Percentiles rank a stretch among this genome's conserved stretches.
Conservation (phyloP, 2,329 filamentous ascomycete species). For the Fusarium poae region DNA sequence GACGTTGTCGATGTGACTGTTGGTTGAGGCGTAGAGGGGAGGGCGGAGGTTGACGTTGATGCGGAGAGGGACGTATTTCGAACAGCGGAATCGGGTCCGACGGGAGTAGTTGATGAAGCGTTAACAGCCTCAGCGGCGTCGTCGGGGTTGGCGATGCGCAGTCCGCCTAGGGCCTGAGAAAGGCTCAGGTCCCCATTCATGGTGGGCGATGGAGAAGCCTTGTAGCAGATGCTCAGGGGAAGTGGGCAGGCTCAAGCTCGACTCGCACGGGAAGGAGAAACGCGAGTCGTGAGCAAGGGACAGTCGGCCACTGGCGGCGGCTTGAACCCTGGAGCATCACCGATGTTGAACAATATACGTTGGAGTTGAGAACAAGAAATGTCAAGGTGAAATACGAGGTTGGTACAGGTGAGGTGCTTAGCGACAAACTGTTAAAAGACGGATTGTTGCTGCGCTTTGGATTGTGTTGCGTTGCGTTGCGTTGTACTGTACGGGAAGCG, state of each 20-base stretch:
- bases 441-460: constrained; percentile 14
- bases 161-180: constrained; percentile 89
- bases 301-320: constrained; percentile 44
- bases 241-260: constrained; percentile 39
- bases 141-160: constrained; percentile 97
- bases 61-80: constrained; percentile 32
- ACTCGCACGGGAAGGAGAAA: constrained; percentile 40
- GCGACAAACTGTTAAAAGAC: constrained; percentile 31
- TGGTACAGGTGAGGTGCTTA: constrained; percentile 32
- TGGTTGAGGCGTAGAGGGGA: constrained; percentile 36
- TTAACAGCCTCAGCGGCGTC: constrained; percentile 65
- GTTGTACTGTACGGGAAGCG: constrained; percentile 9
- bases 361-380: constrained; percentile 20
- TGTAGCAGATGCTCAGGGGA: constrained; percentile 45
- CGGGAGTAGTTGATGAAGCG: constrained; percentile 44
- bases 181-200: constrained; percentile 96
- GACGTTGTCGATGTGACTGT: constrained; percentile 36
- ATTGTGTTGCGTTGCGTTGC: constrained; percentile 11
- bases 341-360: constrained; percentile 37
- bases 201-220: constrained; percentile 53
- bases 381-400: constrained; percentile 1
- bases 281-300: constrained; percentile 46
- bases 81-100: constrained; percentile 31
- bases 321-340: constrained; percentile 49
- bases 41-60: constrained; percentile 34